A percentile compares a stretch with the other conserved stretches of the same genome.
phyloP scores from a whole-genome alignment of 2,329 filamentous ascomycete genomes.

The Gnomoniopsis sp. region DNA sequence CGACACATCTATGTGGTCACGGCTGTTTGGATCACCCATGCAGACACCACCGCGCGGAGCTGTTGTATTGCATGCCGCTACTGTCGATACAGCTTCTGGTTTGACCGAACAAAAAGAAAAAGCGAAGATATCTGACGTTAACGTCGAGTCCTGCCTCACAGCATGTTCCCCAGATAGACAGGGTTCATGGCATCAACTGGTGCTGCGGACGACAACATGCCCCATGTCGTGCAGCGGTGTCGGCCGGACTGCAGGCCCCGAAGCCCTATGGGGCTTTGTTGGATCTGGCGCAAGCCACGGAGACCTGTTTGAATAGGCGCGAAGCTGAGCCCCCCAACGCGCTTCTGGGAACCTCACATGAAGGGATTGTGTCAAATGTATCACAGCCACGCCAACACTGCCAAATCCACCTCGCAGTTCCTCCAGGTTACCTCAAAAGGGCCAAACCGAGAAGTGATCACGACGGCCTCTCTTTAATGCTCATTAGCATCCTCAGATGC shows the following conservation, averaged over 20 bases:
- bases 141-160: background rate
- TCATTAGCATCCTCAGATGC: constrained; percentile 7
- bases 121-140: background rate
- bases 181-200: background rate
- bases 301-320: constrained; percentile 14
- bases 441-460: background rate
- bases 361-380: background rate
- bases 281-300: constrained; percentile 6
- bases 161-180: background rate
- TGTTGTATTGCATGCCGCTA: background rate
- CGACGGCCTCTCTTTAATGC: background rate
- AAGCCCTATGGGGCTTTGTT: constrained; percentile 10
- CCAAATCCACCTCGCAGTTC: background rate
- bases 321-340: constrained; percentile 12
- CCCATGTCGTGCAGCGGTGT: constrained; percentile 4
- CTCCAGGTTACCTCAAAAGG: constrained; percentile 14
- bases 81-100: constrained; percentile 5
- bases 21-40: background rate
- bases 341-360: constrained; percentile 5
- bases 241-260: background rate
- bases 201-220: background rate
- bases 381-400: constrained; percentile 13
- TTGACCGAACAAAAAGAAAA: background rate
- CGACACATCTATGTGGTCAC: background rate
- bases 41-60: background rate